A percentile compares a stretch with the other conserved stretches of the same genome.
Conservation (phyloP, 805 yeast genomes). For the Wickerhamomyces silvicola region DNA sequence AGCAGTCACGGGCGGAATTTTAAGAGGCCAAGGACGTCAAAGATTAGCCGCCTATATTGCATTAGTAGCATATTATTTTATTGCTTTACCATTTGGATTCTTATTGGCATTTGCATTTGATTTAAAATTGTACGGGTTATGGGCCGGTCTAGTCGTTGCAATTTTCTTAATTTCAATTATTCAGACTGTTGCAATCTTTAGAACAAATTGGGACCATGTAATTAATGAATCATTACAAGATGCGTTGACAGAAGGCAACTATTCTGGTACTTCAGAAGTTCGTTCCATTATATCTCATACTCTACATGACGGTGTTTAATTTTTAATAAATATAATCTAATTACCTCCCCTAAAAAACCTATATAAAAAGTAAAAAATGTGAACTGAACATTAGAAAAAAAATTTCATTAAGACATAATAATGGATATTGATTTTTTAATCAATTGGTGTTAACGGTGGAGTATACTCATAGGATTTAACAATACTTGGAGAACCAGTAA, state of each 20-base stretch:
- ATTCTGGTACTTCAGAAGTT: conserved; percentile 9
- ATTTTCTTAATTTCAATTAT: conserved; percentile 40
- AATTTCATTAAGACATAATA: neutral
- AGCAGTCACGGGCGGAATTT: conserved; percentile 68
- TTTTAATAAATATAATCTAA: neutral
- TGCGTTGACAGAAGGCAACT: conserved; percentile 23
- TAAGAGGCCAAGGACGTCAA: conserved; percentile 75
- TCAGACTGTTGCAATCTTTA: conserved; percentile 32
- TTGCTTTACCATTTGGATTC: conserved; percentile 55
- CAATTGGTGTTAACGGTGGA: conserved; percentile 20
- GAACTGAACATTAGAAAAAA: too few species aligned
- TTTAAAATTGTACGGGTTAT: conserved; percentile 47
- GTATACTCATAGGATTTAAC: conserved; percentile 6
- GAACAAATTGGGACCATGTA: conserved; percentile 41
- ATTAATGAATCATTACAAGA: conserved; percentile 36
- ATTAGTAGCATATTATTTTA: conserved; percentile 47
- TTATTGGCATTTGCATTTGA: conserved; percentile 43
- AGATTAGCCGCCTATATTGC: conserved; percentile 56
- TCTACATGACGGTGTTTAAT: conserved; percentile 5
- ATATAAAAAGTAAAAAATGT: conserved; percentile 1
- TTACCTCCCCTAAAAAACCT: neutral
- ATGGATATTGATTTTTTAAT: conserved; percentile 10
- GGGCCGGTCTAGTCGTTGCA: conserved; percentile 55
- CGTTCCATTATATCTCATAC: conserved; percentile 17
- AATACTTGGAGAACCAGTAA: neutral